Evolutionary conservation across 441 rosid genomes (phyloP), one percentile per base, ranked within the genome.

Genomic region (Populus hybrid): DNA sequence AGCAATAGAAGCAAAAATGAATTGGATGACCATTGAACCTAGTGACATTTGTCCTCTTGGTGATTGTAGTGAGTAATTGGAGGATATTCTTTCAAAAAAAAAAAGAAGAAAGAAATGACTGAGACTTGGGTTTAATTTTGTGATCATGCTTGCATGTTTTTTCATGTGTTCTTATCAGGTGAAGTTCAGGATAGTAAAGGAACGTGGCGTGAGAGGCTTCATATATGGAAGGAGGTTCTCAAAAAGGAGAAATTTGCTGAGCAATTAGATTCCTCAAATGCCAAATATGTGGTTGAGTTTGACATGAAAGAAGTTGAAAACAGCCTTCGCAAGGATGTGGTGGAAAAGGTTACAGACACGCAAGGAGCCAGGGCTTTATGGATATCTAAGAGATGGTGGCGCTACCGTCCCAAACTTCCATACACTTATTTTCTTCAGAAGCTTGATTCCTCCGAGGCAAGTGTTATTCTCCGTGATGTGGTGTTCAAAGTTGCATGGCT

Each of bases 351-450:
- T 75, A 76, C 89, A 21, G 90, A 87, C 77, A 81, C 92, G 30
- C 88, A 82, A 74, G 95, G 97, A 86, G 85, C 88, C 30, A 89
- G 96, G 83, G 98, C 94, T 75, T 89, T 91, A 61, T 95, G 99
- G 99, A 95, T 95, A 85, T 87, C 99, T 59, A 95, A 95, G 88
- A 90, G 99, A 87, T 95, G 99, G 99, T 95, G 99, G 99, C 91
- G 88, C 38, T 93, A 93, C 83, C 98, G 97, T 81, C 99, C 99
- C 73, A 91, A 88, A 84, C 89, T 95, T 83, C 97, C 98, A 26
- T 95, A 95, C 77, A 92, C 94, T 67, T 95, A 91, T 86, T 92
- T 95, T 84, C 97, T 93, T 77, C 91, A 95, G 74, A 95, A 93
- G 83, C 96, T 95, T 79, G 99, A 95, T 83, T 78, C 86, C 73